Conservation (phyloP, 2,329 filamentous ascomycete genomes). For the Mycosphaerelloides madeirae region DNA sequence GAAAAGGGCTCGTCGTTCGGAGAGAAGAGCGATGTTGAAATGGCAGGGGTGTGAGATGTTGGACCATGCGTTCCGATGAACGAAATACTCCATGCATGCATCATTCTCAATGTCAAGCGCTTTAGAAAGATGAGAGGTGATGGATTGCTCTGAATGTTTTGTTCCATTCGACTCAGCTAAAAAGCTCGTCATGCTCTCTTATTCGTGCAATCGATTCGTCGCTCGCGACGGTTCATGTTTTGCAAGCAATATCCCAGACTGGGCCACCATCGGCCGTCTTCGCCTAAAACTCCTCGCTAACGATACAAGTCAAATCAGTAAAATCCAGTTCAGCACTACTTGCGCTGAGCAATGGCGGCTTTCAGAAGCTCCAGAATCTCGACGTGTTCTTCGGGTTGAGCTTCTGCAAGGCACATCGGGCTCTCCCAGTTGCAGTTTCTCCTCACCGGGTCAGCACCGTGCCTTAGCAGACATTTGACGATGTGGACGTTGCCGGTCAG, state of each 20-base stretch:
- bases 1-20: too few species aligned
- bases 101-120: too few species aligned
- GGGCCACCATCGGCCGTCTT: too few species aligned
- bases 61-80: not conserved
- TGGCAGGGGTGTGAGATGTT: not conserved
- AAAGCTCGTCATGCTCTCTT: too few species aligned
- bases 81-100: too few species aligned
- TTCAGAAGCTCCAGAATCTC: constrained; percentile 17
- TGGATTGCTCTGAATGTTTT: too few species aligned
- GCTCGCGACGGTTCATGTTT: too few species aligned
- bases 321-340: not conserved
- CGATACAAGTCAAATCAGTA: not conserved
- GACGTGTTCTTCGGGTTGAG: constrained; percentile 8
- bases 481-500: constrained; percentile 21
- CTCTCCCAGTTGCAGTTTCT: constrained; percentile 27
- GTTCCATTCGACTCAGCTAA: too few species aligned
- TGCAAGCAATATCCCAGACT: too few species aligned
- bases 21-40: not conserved
- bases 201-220: too few species aligned
- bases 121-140: too few species aligned
- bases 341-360: not conserved
- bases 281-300: constrained; percentile 4
- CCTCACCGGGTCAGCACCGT: constrained; percentile 23
- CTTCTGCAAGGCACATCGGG: constrained; percentile 23
- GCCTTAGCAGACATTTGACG: constrained; percentile 22